Evolutionary conservation across 1,284 basidiomycete genomes (phyloP), one percentile per base, ranked within the genome.

Genomic region (Cerrena zonata): DNA sequence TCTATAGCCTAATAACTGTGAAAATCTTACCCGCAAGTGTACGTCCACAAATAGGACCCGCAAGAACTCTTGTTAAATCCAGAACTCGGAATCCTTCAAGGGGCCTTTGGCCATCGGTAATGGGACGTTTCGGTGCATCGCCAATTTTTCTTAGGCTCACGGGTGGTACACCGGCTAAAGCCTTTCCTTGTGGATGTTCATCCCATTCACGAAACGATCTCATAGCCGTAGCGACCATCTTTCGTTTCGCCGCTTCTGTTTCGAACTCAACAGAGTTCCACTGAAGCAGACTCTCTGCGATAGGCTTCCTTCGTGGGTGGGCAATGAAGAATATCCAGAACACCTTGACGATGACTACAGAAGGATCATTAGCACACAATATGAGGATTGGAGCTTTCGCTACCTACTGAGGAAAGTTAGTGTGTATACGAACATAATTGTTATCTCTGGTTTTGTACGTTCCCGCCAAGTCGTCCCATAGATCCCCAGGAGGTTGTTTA

Each of bases 321-420:
- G 53, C 66, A 71, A 4, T 58, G 57, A 1, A 79, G 66, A 34
- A 83, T 67, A n/a, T 69, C 58, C 10, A 82, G 62, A 18, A 80
- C 73, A 3, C 78, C 80, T 34, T 69, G 65, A 40, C 76, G 71
- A 57, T 84, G 81, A 55, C 80, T 82, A 27, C 12, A 34, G 37
- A 26, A 22, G 5, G 5, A 3, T 21, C 2, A 15, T n/a, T n/a
- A n/a, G n/a, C n/a, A n/a, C n/a, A n/a, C n/a, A n/a, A n/a, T n/a
- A n/a, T n/a, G n/a, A n/a, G n/a, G 34, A 11, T 36, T n/a, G 34
- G n/a, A 36, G 37, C 5, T 18, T 5, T 39, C n/a, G 21, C 4
- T 39, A 19, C 74, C 55, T 62, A 82, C 79, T 84, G 81, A 30
- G 80, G 76, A 58, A 84, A 84, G 55, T 83, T 84, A 21, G 80